A percentile compares a stretch with the other conserved stretches of the same genome.
Evolutionary conservation across 306 rosid genomes (phyloP).

Genomic region (Oemleria cerasiformis): DNA sequence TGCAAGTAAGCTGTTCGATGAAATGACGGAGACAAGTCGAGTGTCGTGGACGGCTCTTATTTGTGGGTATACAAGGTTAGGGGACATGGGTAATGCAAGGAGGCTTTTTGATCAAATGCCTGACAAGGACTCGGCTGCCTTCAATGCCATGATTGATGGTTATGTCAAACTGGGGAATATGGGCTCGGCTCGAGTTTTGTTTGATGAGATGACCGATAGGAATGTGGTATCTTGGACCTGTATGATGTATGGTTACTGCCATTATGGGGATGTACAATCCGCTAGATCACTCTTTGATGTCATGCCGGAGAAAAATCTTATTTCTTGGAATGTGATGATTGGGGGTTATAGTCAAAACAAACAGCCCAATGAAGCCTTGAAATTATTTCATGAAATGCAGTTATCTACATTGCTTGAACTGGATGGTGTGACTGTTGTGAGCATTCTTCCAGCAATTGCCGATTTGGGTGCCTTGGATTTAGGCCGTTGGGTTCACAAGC

Average conservation of each 20-base stretch:
- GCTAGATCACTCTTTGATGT: conserved; percentile 59
- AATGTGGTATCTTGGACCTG: conserved; percentile 74
- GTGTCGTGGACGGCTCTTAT: conserved; percentile 69
- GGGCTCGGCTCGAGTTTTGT: conserved; percentile 51
- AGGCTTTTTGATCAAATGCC: conserved; percentile 53
- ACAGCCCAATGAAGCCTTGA: conserved; percentile 50
- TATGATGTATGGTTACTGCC: conserved; percentile 62
- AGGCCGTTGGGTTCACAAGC: conserved; percentile 58
- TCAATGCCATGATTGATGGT: conserved; percentile 66
- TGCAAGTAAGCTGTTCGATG: conserved; percentile 60
- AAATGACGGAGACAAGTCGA: conserved; percentile 43
- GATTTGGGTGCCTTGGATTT: conserved; percentile 63
- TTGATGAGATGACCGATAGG: conserved; percentile 42
- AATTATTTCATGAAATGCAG: conserved; percentile 54
- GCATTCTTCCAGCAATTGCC: conserved; percentile 72
- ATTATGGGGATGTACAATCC: conserved; percentile 36
- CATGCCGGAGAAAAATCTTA: conserved; percentile 56
- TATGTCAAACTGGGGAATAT: conserved; percentile 50
- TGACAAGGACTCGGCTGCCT: conserved; percentile 46
- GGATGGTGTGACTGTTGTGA: conserved; percentile 53
- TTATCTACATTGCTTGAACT: conserved; percentile 36
- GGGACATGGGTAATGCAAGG: conserved; percentile 56
- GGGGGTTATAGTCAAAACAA: conserved; percentile 61
- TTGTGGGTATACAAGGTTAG: conserved; percentile 56
- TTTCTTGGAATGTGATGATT: conserved; percentile 74